phyloP scores from a whole-genome alignment of 257 asterid genomes.

The Nicotiana attenuata region DNA sequence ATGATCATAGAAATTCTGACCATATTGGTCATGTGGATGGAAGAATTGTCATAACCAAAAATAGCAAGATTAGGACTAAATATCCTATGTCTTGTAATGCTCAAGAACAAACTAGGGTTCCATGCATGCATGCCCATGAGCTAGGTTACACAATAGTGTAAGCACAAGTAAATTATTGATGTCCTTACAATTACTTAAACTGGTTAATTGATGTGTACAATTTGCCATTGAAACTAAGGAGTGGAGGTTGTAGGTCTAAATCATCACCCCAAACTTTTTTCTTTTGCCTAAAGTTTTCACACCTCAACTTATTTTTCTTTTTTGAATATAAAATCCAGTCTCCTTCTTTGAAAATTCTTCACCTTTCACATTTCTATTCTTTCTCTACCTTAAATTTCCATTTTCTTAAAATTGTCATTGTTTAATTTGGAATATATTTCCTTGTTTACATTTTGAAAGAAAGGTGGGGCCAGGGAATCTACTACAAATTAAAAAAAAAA shows the following conservation, averaged over 20 bases:
- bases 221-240: constrained; percentile 11
- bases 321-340: not conserved
- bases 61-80: constrained; percentile 1
- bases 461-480: too few relatives aligned
- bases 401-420: not conserved
- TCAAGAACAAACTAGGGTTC: not conserved
- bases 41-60: not conserved
- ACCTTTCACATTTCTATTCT: not conserved
- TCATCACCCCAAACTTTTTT: constrained; percentile 13
- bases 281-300: not conserved
- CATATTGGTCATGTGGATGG: not conserved
- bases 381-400: constrained; percentile 10
- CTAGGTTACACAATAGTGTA: constrained; percentile 20
- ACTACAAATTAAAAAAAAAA: too few relatives aligned
- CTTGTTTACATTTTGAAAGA: too few relatives aligned
- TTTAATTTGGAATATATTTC: not conserved
- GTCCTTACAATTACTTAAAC: constrained; percentile 9
- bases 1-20: not conserved
- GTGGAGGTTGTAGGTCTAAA: constrained; percentile 30
- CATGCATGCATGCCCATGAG: not conserved
- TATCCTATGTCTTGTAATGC: not conserved
- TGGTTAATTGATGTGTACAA: constrained; percentile 18
- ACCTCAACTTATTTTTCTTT: not conserved
- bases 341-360: not conserved
- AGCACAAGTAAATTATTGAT: constrained; percentile 27